Evolutionary conservation across 768 basidiomycete species (phyloP), one percentile per base, ranked within the genome.

Genomic region (Termitomyces sp.): DNA sequence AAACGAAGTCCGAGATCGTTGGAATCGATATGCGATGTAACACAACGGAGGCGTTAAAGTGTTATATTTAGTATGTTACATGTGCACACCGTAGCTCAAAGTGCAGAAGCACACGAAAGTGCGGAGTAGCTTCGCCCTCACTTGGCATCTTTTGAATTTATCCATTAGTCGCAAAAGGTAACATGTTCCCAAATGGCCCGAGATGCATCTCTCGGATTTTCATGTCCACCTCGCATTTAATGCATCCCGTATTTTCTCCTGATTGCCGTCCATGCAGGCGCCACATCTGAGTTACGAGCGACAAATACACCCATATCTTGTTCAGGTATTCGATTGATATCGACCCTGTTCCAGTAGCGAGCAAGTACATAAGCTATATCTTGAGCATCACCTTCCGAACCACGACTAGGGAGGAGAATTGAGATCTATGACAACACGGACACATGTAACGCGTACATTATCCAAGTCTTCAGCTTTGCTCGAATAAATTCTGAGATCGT

Each of bases 271-370:
- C 90, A 93, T 6, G 86, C 84, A 19, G 87, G 78, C 10, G 77
- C 82, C 42, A 80, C 87, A n/a, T 77, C 72, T 43, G 77, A 68
- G 63, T 87, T 77, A 37, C 74, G 75, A 14, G 75, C 65, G 30
- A 88, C 84, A 64, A 93, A 93, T 30, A 79, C 76, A 56, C 82
- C 83, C 90, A 93, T 93, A 65, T 93, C 90, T 56, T 84, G 82
- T 68, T 93, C 90, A 26, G 85, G 84, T 56, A 93, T 85, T 61
- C 90, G 87, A 66, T 93, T 93, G 61, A 92, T 83, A 68, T 93
- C 90, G 58, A 93, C 81, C 53, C 79, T 77, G 65, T 86, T 88
- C 90, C 90, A 92, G 65, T 86, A 89, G 53, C 81, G 82, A 55
- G 80, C 76, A 62, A 93, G 74, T 38, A 82, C 77, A 65, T 82